Base-by-base conservation (phyloP, 345 rosid species). In the Euphorbia lathyris region DNA sequence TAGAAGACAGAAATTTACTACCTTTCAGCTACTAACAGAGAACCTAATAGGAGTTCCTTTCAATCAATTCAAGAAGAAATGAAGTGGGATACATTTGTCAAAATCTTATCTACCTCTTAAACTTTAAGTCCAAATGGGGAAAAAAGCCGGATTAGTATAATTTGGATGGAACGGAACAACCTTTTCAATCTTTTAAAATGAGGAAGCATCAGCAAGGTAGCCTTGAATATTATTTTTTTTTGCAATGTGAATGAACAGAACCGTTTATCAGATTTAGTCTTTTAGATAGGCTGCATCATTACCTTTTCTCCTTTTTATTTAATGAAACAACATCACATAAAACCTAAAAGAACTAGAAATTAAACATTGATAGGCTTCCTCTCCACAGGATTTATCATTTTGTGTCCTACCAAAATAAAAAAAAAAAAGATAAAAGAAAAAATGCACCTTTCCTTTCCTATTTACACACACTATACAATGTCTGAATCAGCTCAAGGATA, bases 201-300 rank as follows among this genome's bases (percentile, higher is more conserved):
- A 43, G n/a, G 38, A 67, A 67, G 62, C 63, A 55, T 14, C 52
- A 68, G n/a, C 13, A 56, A 40, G 26, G 26, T 27, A 26, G 9
- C 19, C 29, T 67, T 42, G 34, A 67, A n/a, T n/a, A n/a, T n/a
- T 4, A n/a, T 9, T 9, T 12, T 0, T 34, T n/a, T 32, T 20
- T 51, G n/a, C 2, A 34, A 66, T 51, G 50, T 66, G 29, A 2
- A 32, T 2, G 45, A 36, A 32, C 52, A 55, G 29, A 43, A 50
- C 23, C 12, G 23, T 36, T 23, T 6, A 51, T 17, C 6, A 29
- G 27, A 23, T 47, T 65, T 34, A 34, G 38, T 34, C 38, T 34
- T 34, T 34, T 47, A 20, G 27, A 45, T 4, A 47, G n/a, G 34
- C 36, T 64, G 52, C 30, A 43, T 23, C 51, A 63, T 19, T 32